Base-by-base conservation (phyloP, 495 filamentous ascomycete genomes). In the Talaromyces trachyspermus region DNA sequence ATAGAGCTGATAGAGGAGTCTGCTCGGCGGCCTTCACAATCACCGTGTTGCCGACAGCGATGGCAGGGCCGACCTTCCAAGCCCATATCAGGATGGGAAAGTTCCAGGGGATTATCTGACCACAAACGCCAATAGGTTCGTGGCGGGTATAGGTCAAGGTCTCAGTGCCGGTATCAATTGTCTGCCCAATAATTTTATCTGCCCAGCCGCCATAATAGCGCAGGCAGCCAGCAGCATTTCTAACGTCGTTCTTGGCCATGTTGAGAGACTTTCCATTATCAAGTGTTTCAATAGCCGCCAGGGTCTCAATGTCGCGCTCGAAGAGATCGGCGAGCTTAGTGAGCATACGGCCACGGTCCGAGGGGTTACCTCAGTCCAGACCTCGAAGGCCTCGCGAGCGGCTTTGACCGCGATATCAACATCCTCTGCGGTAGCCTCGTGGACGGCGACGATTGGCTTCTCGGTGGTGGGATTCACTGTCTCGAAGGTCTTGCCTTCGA, bases 161-260 rank as follows among this genome's bases (percentile, higher is more conserved):
- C 33, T 88, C 86, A 5, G 73, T 65, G 50, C 77, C 69, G 35
- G 86, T 86, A 47, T 91, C 87, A 44, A 90, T 94, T 88, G 70
- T 94, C 84, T 39, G 88, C 80, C 86, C 86, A 89, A 45, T 87
- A 84, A 60, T 84, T 84, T 98, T 98, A 70, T 98, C 92, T 38
- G 92, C 88, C 89, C 89, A 98, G 46, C 92, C 92, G 63, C 81
- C 92, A 58, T 97, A 98, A 76, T 97, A 98, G 65, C 78, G 74
- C 43, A 92, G 56, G 65, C 73, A 79, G 47, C 74, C 79, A 37
- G 78, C 75, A 20, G 76, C 79, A 56, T 73, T 73, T 49, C 63
- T 60, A 26, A 95, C 76, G 55, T 98, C 92, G 45, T 75, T 78
- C 66, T 83, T 84, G 58, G 91, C 85, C 77, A 94, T 79, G 50